Conservation (phyloP, 2,329 filamentous ascomycete species). For the Leptographium radiaticola region DNA sequence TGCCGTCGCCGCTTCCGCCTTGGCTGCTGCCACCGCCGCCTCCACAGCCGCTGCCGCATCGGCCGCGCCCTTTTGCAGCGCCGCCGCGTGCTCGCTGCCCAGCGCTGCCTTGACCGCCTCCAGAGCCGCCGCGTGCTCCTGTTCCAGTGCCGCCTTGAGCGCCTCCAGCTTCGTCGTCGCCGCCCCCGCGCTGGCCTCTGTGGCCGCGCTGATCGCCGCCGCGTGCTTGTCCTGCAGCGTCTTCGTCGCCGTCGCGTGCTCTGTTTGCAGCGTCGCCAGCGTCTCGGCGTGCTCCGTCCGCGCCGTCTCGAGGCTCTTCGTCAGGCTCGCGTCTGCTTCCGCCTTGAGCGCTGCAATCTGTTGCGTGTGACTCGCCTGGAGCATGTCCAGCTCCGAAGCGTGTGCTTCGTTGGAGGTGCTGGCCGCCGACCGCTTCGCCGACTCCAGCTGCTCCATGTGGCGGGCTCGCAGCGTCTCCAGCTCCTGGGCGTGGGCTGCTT, state of each 20-base stretch:
- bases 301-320: too few species aligned
- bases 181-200: too few species aligned
- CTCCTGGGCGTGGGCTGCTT: conserved; percentile 38
- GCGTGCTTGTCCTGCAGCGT: conserved; percentile 22
- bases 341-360: conserved; percentile 22
- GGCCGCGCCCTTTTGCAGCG: conserved; percentile 19
- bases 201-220: too few species aligned
- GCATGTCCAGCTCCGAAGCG: conserved; percentile 34
- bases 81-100: conserved; percentile 10
- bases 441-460: conserved; percentile 46
- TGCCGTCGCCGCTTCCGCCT: conserved; percentile 5
- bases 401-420: conserved; percentile 36
- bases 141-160: too few species aligned
- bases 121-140: conserved; percentile 12
- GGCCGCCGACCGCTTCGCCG: conserved; percentile 37
- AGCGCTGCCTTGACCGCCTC: conserved; percentile 11
- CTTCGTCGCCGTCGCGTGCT: background rate
- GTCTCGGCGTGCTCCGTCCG: conserved; percentile 16
- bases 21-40: conserved; percentile 17
- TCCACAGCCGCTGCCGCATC: background rate
- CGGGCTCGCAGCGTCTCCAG: conserved; percentile 42
- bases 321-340: too few species aligned
- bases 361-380: conserved; percentile 41
- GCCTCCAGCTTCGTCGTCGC: too few species aligned
- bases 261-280: too few species aligned